These are phyloP conservation scores for Calocera viscosa DNA, from an alignment of 768 basidiomycete genomes.

Conservation along the genomic window DNA sequence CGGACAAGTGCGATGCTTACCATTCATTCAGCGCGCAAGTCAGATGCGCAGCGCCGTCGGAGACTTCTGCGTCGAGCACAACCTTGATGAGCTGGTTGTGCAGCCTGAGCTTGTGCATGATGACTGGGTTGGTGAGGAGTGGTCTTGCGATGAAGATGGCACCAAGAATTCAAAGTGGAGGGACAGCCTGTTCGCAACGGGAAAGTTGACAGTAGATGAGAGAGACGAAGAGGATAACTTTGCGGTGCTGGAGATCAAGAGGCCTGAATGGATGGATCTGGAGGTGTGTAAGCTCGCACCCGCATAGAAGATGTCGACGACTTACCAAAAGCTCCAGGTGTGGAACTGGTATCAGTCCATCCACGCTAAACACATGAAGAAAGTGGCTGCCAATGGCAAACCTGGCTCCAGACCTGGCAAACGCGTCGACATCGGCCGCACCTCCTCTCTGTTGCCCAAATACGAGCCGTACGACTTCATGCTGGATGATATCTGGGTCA, in stretches of 20 bases:
- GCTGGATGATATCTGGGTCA: not conserved
- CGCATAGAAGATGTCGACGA: not conserved
- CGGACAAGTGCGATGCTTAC: not conserved
- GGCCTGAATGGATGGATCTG: not conserved
- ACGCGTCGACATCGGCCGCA: not conserved
- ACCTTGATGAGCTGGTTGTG: not conserved
- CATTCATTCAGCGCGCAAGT: not conserved
- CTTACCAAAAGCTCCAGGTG: not conserved
- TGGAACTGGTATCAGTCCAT: not conserved
- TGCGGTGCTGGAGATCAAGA: constrained; percentile 2
- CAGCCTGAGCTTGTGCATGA: not conserved
- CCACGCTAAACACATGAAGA: not conserved
- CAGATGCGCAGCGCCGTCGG: not conserved
- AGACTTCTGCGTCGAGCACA: not conserved
- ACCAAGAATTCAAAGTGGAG: not conserved
- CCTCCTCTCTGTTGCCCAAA: not conserved
- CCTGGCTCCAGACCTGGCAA: not conserved
- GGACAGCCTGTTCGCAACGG: not conserved
- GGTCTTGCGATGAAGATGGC: not conserved
- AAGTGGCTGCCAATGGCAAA: not conserved
- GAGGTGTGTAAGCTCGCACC: not conserved
- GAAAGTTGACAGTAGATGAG: not conserved
- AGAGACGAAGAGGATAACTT: not conserved
- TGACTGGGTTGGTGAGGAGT: not conserved
- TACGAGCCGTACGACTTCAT: not conserved